Conservation (phyloP, 139 green algal species). For the Choricystis sp. region DNA sequence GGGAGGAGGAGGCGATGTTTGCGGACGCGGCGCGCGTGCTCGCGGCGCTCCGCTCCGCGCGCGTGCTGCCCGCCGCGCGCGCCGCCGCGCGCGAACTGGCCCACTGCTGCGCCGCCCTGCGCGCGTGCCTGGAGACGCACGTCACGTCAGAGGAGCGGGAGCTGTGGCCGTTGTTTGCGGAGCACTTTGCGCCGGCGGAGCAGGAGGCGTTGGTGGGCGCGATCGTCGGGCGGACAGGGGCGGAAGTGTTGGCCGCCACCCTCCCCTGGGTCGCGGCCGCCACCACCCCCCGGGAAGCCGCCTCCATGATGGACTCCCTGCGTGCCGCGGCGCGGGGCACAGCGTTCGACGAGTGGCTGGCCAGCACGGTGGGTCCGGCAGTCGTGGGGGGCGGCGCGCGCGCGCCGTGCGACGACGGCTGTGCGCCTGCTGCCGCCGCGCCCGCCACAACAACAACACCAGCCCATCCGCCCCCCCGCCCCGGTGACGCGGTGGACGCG, state of each 20-base stretch:
- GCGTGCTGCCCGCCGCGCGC: conserved; percentile 11
- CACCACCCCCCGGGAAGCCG: conserved; percentile 52
- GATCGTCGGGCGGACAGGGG: conserved; percentile 82
- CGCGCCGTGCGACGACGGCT: not conserved
- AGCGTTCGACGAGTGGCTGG: conserved; percentile 88
- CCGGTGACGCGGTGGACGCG: conserved; percentile 25
- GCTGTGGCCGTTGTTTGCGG: conserved; percentile 92
- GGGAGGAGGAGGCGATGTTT: conserved; percentile 83
- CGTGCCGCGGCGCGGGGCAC: conserved; percentile 73
- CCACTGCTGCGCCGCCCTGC: conserved; percentile 63
- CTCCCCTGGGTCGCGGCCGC: conserved; percentile 78
- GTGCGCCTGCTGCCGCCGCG: not conserved
- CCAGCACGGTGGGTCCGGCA: conserved; percentile 15
- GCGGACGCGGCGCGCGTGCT: conserved; percentile 32
- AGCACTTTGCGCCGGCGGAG: conserved; percentile 74
- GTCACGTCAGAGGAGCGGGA: conserved; percentile 76
- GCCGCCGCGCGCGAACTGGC: conserved; percentile 31
- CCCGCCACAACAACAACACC: too few relatives aligned
- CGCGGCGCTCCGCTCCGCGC: not conserved
- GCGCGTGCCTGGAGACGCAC: conserved; percentile 67
- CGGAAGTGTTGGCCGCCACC: conserved; percentile 86
- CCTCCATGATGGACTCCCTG: conserved; percentile 63
- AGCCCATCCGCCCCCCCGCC: not conserved
- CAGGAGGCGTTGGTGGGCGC: conserved; percentile 82
- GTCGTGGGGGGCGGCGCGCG: conserved; percentile 11